Percentiles rank a stretch among this genome's conserved stretches.
Conservation (phyloP, 345 rosid genomes). For the Anastatica hierochuntica region DNA sequence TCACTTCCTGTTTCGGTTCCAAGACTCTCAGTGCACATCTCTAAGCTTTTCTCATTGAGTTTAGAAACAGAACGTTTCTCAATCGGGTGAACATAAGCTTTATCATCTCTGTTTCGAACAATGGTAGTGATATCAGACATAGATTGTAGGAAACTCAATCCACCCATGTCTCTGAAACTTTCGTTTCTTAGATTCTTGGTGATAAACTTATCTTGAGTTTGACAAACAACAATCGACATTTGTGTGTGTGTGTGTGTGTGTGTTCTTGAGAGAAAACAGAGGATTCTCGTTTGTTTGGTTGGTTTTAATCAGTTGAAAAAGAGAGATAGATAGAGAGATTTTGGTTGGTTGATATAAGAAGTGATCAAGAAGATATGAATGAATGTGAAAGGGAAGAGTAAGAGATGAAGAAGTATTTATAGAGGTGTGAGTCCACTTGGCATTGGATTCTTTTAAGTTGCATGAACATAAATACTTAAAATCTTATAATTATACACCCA, state of each 20-base stretch:
- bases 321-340: neutral
- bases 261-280: conserved; percentile 6
- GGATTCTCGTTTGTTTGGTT: too few relatives aligned
- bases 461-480: neutral
- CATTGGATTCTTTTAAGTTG: conserved; percentile 21
- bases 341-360: neutral
- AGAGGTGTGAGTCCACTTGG: conserved; percentile 11
- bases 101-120: conserved; percentile 7
- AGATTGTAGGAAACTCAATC: conserved; percentile 50
- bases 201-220: neutral
- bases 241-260: neutral
- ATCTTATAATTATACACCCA: too few relatives aligned
- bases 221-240: conserved; percentile 8
- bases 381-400: conserved; percentile 20
- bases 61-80: conserved; percentile 38
- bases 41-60: conserved; percentile 60
- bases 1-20: conserved; percentile 80
- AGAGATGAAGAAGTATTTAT: conserved; percentile 18
- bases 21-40: conserved; percentile 85
- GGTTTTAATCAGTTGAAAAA: too few relatives aligned
- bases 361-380: neutral
- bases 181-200: conserved; percentile 1
- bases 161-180: conserved; percentile 19
- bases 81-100: conserved; percentile 48
- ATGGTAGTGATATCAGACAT: conserved; percentile 21